Conservation (phyloP, 192 early-diverging fungal genomes). For the Umbelopsis ramanniana region DNA sequence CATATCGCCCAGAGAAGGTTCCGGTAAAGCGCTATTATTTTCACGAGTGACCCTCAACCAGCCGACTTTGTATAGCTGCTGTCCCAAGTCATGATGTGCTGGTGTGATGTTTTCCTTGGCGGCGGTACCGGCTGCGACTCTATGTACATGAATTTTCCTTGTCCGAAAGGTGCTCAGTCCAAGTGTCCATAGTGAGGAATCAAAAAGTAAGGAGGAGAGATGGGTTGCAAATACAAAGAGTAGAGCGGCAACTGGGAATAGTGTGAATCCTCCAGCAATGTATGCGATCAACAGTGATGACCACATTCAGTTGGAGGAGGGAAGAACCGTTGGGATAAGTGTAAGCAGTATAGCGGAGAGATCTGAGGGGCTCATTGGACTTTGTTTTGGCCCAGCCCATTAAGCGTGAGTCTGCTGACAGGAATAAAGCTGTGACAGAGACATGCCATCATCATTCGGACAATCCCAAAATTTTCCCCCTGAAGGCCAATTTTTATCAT, state of each 20-base stretch:
- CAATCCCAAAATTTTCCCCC: too few species aligned
- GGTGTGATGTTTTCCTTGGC: not conserved
- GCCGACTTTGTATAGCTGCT: conserved; percentile 44
- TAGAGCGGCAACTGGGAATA: conserved; percentile 37
- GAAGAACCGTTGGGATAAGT: not conserved
- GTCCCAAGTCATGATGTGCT: conserved; percentile 4
- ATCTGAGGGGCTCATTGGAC: too few species aligned
- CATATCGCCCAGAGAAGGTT: conserved; percentile 38
- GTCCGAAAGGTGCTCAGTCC: conserved; percentile 13
- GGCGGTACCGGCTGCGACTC: not conserved
- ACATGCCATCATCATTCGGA: too few species aligned
- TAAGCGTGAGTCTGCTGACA: too few species aligned
- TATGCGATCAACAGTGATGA: conserved; percentile 44
- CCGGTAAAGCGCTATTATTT: conserved; percentile 22
- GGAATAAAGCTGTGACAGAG: too few species aligned
- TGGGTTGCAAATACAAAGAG: not conserved
- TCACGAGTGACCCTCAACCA: conserved; percentile 46
- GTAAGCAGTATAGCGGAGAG: too few species aligned
- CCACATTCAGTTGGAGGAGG: conserved; percentile 15
- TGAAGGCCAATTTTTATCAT: too few species aligned
- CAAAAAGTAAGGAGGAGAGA: not conserved
- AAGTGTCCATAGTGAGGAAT: conserved; percentile 16
- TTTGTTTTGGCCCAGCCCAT: too few species aligned
- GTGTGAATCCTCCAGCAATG: conserved; percentile 48
- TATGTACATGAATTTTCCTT: conserved; percentile 21